Evolutionary conservation across 2,329 filamentous ascomycete genomes (phyloP), one percentile per base, ranked within the genome.

Genomic region (Falciphora oryzae): DNA sequence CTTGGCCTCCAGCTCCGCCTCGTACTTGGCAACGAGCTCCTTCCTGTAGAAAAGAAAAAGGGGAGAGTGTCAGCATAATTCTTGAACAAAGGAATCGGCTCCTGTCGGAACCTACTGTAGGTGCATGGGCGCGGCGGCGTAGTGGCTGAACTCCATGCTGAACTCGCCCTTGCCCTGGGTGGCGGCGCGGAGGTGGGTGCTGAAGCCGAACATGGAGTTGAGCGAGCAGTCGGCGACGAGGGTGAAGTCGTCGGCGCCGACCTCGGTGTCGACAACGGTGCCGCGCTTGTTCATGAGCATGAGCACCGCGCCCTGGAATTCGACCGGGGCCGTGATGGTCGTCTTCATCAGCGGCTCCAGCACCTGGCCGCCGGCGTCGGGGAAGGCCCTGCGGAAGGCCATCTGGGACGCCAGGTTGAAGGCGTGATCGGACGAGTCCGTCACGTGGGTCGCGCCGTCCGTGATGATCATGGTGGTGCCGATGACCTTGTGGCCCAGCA

Each of bases 101-200:
- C 0, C 3, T 2, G 1, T 28, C 57, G 28, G 59, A 68, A 86
- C 88, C 75, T 89, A 91, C 89, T 99, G 95, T 76, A 98, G 76
- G 75, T 98, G 93, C 71, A 87, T 86, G 61, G 93, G 90, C 66
- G 95, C 92, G 63, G 92, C 83, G 63, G 91, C 88, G 73, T 99
- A 99, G 80, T 98, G 95, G 77, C 91, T 95, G 74, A 99, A 99
- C 79, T 99, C 95, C 95, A 99, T 98, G 72, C 86, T 90, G 75
- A 97, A 99, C 81, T 99, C 95, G 72, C 95, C 95, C 84, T 99
- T 99, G 67, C 95, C 95, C 80, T 99, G 95, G 2, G 93, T 98
- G 28, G 93, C 91, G 18, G 95, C 95, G 71, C 95, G 86, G 70
- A 99, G 79, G 78, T 97, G 91, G 57, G 89, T 91, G 73, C 89